A percentile compares a stretch with the other conserved stretches of the same genome.
Conservation (phyloP, 192 early-diverging fungal genomes). For the Linnemannia hyalina region DNA sequence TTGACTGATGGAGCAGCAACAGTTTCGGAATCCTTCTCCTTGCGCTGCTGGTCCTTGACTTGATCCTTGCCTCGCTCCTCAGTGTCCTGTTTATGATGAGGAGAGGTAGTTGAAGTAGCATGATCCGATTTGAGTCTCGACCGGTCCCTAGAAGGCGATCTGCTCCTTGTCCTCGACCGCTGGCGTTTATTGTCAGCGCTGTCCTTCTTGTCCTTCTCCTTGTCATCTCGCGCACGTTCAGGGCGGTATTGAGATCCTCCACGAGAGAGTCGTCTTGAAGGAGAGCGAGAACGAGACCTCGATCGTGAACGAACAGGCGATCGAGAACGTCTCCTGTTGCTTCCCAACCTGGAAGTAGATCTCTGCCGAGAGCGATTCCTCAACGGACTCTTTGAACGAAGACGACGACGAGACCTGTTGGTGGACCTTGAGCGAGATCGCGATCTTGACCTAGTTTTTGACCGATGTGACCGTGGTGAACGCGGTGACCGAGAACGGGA, state of each 20-base stretch:
- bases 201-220: neutral
- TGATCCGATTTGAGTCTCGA: constrained; percentile 17
- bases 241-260: constrained; percentile 21
- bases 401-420: constrained; percentile 22
- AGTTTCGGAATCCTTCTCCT: neutral
- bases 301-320: constrained; percentile 32
- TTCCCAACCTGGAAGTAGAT: constrained; percentile 4
- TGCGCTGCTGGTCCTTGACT: neutral
- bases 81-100: neutral
- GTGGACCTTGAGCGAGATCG: constrained; percentile 17
- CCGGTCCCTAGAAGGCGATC: constrained; percentile 10
- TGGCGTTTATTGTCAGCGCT: neutral
- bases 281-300: constrained; percentile 20
- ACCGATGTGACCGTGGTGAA: constrained; percentile 11
- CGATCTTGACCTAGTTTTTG: constrained; percentile 21
- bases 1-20: neutral
- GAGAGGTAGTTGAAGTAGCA: neutral
- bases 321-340: constrained; percentile 15
- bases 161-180: constrained; percentile 9
- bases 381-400: constrained; percentile 23
- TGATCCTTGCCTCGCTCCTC: neutral
- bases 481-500: constrained; percentile 32
- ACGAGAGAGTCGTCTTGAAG: constrained; percentile 9
- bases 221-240: constrained; percentile 12
- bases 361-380: constrained; percentile 7